Evolutionary conservation across 257 asterid genomes (phyloP).

Genomic region (Penstemon barbatus): DNA sequence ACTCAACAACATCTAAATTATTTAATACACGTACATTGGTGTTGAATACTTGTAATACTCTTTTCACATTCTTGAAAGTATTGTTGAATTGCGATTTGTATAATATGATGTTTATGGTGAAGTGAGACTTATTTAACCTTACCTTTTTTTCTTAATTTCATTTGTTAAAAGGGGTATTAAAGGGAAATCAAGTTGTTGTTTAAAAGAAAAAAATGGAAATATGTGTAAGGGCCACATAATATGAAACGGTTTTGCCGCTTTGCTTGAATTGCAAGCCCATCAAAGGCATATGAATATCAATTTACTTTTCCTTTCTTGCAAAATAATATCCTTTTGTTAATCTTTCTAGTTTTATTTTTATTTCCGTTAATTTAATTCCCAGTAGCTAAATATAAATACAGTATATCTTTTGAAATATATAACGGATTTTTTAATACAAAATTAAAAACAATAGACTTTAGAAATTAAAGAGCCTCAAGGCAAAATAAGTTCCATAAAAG

Average conservation of each 20-base stretch:
- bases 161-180: conserved; percentile 17
- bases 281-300: conserved; percentile 25
- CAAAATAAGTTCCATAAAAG: too few relatives aligned
- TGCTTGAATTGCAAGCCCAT: conserved; percentile 62
- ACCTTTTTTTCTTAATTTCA: not conserved
- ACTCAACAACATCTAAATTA: too few relatives aligned
- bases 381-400: too few relatives aligned
- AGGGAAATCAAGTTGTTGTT: conserved; percentile 4
- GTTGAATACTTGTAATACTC: too few relatives aligned
- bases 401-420: not conserved
- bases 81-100: too few relatives aligned
- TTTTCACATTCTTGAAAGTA: too few relatives aligned
- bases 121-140: too few relatives aligned
- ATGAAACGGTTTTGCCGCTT: conserved; percentile 51
- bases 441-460: not conserved
- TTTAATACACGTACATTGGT: too few relatives aligned
- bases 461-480: not conserved
- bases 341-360: not conserved
- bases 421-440: not conserved
- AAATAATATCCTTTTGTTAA: conserved; percentile 5
- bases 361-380: not conserved
- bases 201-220: not conserved
- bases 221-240: conserved; percentile 33
- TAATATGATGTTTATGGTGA: too few relatives aligned
- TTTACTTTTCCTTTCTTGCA: conserved; percentile 17